phyloP scores from a whole-genome alignment of 1,139 yeast species.

The Trichomonascaceae sp. region DNA sequence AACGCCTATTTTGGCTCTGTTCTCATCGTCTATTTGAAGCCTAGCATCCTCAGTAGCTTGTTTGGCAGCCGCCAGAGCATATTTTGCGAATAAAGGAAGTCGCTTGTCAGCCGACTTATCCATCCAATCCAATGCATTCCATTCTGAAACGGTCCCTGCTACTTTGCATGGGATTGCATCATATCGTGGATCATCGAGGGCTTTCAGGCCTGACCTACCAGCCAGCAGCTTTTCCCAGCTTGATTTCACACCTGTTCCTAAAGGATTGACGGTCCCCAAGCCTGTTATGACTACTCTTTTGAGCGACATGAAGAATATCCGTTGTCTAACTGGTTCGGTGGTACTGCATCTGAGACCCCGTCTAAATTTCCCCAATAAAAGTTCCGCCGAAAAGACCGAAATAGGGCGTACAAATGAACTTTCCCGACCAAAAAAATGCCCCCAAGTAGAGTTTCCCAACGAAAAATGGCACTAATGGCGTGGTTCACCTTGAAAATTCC shows the following conservation, averaged over 20 bases:
- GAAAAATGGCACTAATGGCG: too few relatives aligned
- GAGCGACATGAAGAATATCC: conserved; percentile 14
- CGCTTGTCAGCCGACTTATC: conserved; percentile 41
- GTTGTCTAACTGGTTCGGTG: too few relatives aligned
- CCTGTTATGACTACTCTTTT: conserved; percentile 87
- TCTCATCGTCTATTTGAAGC: conserved; percentile 28
- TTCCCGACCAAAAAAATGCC: too few relatives aligned
- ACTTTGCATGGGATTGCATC: conserved; percentile 65
- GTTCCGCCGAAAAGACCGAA: too few relatives aligned
- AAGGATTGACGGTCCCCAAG: conserved; percentile 75
- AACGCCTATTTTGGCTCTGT: conserved; percentile 47
- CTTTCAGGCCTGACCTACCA: conserved; percentile 33
- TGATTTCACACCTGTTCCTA: conserved; percentile 49
- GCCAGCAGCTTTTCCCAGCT: conserved; percentile 34
- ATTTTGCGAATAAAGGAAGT: conserved; percentile 68
- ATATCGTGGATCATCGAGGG: conserved; percentile 46
- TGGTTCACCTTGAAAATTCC: too few relatives aligned
- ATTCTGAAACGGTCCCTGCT: conserved; percentile 56
- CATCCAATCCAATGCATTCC: conserved; percentile 30
- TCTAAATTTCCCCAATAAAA: too few relatives aligned
- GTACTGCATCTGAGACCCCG: too few relatives aligned
- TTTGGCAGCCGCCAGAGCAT: conserved; percentile 67
- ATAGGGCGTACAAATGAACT: too few relatives aligned
- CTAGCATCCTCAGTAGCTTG: conserved; percentile 70
- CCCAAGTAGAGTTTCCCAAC: too few relatives aligned